Base-by-base conservation (phyloP, 2,329 filamentous ascomycete genomes). In the Phoma sp. region DNA sequence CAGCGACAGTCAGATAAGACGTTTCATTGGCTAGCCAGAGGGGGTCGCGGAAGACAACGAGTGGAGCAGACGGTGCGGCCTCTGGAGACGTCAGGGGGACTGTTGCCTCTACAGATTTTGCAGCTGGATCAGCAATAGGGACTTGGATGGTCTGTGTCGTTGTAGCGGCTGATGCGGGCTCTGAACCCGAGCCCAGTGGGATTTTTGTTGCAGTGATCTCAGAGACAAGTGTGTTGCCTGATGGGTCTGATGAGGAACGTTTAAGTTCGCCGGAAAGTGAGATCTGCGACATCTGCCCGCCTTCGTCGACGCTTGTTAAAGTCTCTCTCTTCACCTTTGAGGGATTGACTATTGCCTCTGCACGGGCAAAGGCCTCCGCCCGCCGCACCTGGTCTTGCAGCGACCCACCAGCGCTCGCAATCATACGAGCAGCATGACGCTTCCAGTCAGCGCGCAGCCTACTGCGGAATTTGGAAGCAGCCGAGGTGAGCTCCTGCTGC, bases 381-480 rank as follows among this genome's bases (percentile, higher is more conserved):
- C 84, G 79, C 41, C 77, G 75, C 75, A 96, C 85, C 74, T 96
- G 91, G 29, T 85, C 82, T 48, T 90, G 81, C 10, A 97, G 72
- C 0, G 84, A 84, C 0, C 93, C 93, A 4, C 93, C 93, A 51
- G 82, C 81, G 54, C 89, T 89, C 1, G 92, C 82, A 61, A 98
- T 96, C 64, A 87, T 83, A 44, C 90, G 80, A 1, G 91, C 87
- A 4, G 89, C 91, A 74, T 96, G 90, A 32, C 92, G 83, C 70
- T 85, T 87, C 93, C 93, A 98, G 64, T 96, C 91, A 36, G 82
- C 85, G 32, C 93, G 81, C 57, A 98, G 70, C n/a, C 91, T 80
- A 2, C 80, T 77, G 2, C 95, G 84, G 69, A 99, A 97, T 1
- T 82, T 80, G 10, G 80, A 82, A 1, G 87, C 83, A 0, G 89